Evolutionary conservation across 805 yeast genomes (phyloP), one percentile per base, ranked within the genome.

Genomic region (Ogataea angusta): DNA sequence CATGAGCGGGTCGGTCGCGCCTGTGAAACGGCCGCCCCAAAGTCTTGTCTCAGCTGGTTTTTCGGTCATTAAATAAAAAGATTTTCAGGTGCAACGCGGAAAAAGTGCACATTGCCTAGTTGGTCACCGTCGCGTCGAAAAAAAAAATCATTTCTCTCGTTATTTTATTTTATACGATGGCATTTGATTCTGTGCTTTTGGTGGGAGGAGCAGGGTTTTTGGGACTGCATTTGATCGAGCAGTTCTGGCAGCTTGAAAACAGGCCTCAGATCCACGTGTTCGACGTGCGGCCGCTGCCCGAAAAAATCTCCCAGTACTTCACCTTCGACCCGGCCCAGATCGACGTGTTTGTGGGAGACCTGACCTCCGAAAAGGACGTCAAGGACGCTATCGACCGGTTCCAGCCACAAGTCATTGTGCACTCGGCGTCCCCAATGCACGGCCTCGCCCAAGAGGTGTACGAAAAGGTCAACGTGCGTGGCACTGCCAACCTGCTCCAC

Each of bases 1-100:
- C 99, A 93, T 93, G 59, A 93, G 70, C 3, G 99, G 99, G 57
- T 93, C 99, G 21, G 95, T 81, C 48, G 91, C 91, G 34, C 95
- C 98, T 46, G 97, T 91, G 69, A 91, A 91, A 66, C 99, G 79
- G 56, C 98, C 99, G 56, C 99, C 99, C 99, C 99, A 91, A 51
- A 91, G 72, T 64, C 82, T 90, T 54, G 70, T 73, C 66, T 83
- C 89, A 21, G 81, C 67, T 51, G 81, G 80, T 53, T 74, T 63
- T 26, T 62, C 61, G 24, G 38, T 35, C 44, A 35, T 35, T 7
- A 12, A 21, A 5, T 18, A 32, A 16, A 28, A 23, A 18, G 27
- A 27, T 34, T 33, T 34, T 23, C 24, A 19, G 17, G 34, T 38
- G 38, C 48, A 42, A 25, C 44, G 45, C 45, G 48, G 42, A 26